Conservation (phyloP, 1,284 basidiomycete species). For the Apiotrichum gracile region DNA sequence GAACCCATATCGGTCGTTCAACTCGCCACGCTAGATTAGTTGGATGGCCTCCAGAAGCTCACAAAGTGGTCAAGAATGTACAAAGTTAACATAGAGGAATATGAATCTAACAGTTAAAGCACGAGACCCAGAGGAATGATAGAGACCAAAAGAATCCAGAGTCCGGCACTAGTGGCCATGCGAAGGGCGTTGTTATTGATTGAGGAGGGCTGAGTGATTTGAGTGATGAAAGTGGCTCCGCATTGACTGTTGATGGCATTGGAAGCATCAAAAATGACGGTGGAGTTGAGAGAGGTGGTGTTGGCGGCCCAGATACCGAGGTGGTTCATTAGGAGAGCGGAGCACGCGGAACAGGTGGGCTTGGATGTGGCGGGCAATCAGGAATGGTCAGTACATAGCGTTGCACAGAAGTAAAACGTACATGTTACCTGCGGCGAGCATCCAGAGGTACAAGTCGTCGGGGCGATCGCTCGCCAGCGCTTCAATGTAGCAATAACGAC, state of each 20-base stretch:
- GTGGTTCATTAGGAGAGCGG: slow-evolving; percentile 31
- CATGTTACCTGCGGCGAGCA: slow-evolving; percentile 36
- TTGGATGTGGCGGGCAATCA: slow-evolving; percentile 34
- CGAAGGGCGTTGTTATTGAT: background rate
- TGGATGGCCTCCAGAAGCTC: background rate
- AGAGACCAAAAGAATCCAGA: background rate
- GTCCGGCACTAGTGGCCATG: background rate
- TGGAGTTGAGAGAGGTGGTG: slow-evolving; percentile 33
- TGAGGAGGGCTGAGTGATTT: background rate
- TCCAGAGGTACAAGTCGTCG: slow-evolving; percentile 46
- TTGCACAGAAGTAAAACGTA: slow-evolving; percentile 18
- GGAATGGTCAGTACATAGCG: background rate
- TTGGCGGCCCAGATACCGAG: slow-evolving; percentile 20
- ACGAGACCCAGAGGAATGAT: background rate
- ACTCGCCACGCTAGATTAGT: slow-evolving; percentile 4
- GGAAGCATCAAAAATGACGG: slow-evolving; percentile 27
- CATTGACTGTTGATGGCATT: slow-evolving; percentile 32
- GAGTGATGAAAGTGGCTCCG: slow-evolving; percentile 22
- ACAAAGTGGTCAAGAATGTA: background rate
- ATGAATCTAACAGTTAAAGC: background rate
- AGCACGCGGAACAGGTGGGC: slow-evolving; percentile 44
- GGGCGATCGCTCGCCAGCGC: slow-evolving; percentile 27
- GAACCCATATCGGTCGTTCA: slow-evolving; percentile 1
- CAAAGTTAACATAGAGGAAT: background rate
- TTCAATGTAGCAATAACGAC: slow-evolving; percentile 42